phyloP scores from a whole-genome alignment of 148 eudicot species.

The Nepenthes mirabilis region DNA sequence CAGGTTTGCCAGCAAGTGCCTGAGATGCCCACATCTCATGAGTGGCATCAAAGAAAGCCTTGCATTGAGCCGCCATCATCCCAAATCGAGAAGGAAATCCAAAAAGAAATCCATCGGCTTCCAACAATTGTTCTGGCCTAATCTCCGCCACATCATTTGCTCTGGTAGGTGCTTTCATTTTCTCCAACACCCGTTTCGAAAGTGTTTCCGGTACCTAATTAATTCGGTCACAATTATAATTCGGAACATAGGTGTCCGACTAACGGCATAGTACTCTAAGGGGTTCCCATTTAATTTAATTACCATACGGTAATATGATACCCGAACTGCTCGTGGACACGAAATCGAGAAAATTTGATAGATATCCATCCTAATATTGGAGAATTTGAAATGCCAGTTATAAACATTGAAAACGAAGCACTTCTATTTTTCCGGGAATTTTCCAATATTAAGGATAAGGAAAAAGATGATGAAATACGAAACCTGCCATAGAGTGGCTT shows the following conservation, averaged over 20 bases:
- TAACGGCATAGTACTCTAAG: too few relatives aligned
- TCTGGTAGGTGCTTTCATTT: slow-evolving; percentile 53
- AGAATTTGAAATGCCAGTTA: too few relatives aligned
- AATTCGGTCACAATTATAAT: not conserved
- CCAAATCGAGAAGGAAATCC: slow-evolving; percentile 75
- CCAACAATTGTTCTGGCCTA: slow-evolving; percentile 42
- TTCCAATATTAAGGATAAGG: not conserved
- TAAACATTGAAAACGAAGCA: too few relatives aligned
- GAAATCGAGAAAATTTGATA: too few relatives aligned
- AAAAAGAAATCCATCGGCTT: slow-evolving; percentile 66
- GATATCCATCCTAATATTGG: too few relatives aligned
- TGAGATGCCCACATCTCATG: slow-evolving; percentile 39
- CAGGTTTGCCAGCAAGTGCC: slow-evolving; percentile 66
- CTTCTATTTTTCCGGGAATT: not conserved
- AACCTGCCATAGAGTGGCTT: slow-evolving; percentile 74
- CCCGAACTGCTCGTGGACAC: too few relatives aligned
- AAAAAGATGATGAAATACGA: not conserved
- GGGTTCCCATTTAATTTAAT: too few relatives aligned
- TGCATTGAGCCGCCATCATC: slow-evolving; percentile 58
- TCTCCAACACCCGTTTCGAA: slow-evolving; percentile 29
- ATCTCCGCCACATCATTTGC: slow-evolving; percentile 50
- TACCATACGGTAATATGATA: too few relatives aligned
- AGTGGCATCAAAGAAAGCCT: slow-evolving; percentile 57
- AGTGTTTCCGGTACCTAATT: slow-evolving; percentile 58
- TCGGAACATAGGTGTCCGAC: too few relatives aligned